Conservation (phyloP, 1,284 basidiomycete species). For the Irpex lacteus region DNA sequence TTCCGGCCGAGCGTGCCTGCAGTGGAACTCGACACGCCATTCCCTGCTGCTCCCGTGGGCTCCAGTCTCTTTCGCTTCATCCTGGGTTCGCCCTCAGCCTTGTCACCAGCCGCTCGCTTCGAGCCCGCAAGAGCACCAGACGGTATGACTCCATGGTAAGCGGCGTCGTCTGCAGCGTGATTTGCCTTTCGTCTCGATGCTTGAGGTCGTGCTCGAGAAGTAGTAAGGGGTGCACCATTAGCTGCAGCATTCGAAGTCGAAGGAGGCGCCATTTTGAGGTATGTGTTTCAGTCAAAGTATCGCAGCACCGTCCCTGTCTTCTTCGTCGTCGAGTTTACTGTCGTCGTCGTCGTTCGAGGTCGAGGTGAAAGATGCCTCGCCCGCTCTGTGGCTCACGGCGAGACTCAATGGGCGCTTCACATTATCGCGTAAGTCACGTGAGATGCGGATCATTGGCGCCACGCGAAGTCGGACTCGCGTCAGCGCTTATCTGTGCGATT, state of each 20-base stretch:
- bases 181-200: slow-evolving; percentile 25
- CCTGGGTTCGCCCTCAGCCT: slow-evolving; percentile 59
- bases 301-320: not conserved
- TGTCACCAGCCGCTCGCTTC: slow-evolving; percentile 26
- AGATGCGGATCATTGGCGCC: not conserved
- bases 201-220: slow-evolving; percentile 17
- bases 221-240: not conserved
- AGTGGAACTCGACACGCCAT: slow-evolving; percentile 21
- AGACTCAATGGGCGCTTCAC: not conserved
- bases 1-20: not conserved
- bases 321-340: not conserved
- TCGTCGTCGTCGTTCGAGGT: not conserved
- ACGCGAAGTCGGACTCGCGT: not conserved
- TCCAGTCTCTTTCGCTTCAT: slow-evolving; percentile 69
- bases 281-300: not conserved
- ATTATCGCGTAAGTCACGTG: not conserved
- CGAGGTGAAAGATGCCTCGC: not conserved
- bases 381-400: not conserved
- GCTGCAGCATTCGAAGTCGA: not conserved
- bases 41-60: slow-evolving; percentile 17
- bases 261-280: not conserved
- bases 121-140: slow-evolving; percentile 14
- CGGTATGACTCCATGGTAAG: slow-evolving; percentile 24
- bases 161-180: slow-evolving; percentile 27
- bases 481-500: too few relatives aligned